A percentile compares a stretch with the other conserved stretches of the same genome.
Evolutionary conservation across 805 yeast genomes (phyloP).

Genomic region (Suhomyces kilbournensis): DNA sequence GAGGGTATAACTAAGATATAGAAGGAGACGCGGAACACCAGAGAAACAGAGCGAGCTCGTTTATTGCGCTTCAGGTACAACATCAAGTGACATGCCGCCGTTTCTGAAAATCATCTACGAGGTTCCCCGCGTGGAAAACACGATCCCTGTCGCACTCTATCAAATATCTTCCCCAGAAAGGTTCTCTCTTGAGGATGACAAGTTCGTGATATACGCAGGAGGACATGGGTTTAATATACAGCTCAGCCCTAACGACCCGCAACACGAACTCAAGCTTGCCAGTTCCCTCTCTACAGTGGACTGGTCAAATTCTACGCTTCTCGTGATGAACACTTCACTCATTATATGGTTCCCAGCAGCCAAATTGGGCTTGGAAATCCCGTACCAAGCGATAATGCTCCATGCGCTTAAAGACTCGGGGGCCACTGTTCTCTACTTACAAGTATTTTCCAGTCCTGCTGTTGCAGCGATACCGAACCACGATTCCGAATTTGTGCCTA

Average conservation of each 20-base stretch:
- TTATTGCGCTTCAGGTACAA: not conserved
- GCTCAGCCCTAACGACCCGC: slow-evolving; percentile 15
- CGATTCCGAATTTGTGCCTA: slow-evolving; percentile 16
- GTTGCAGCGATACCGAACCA: slow-evolving; percentile 9
- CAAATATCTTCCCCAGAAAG: slow-evolving; percentile 39
- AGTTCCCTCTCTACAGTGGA: slow-evolving; percentile 10
- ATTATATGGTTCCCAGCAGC: slow-evolving; percentile 26
- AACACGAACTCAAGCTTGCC: slow-evolving; percentile 9
- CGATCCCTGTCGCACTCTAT: slow-evolving; percentile 30
- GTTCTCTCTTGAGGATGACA: slow-evolving; percentile 36
- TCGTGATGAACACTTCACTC: slow-evolving; percentile 32
- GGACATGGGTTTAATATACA: slow-evolving; percentile 17
- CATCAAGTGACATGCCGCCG: slow-evolving; percentile 2
- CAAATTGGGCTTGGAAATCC: slow-evolving; percentile 29
- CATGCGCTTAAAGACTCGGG: slow-evolving; percentile 28
- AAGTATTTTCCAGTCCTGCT: slow-evolving; percentile 23
- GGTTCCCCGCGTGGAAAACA: slow-evolving; percentile 41
- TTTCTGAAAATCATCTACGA: slow-evolving; percentile 15
- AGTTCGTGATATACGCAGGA: slow-evolving; percentile 41
- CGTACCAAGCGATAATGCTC: slow-evolving; percentile 32
- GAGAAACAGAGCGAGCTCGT: not conserved
- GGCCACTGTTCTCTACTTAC: slow-evolving; percentile 25
- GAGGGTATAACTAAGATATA: not conserved
- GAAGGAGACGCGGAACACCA: not conserved
- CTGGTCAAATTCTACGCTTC: slow-evolving; percentile 19